A percentile compares a stretch with the other conserved stretches of the same genome.
Conservation (phyloP, 768 basidiomycete genomes). For the Suillus fuscotomentosus region DNA sequence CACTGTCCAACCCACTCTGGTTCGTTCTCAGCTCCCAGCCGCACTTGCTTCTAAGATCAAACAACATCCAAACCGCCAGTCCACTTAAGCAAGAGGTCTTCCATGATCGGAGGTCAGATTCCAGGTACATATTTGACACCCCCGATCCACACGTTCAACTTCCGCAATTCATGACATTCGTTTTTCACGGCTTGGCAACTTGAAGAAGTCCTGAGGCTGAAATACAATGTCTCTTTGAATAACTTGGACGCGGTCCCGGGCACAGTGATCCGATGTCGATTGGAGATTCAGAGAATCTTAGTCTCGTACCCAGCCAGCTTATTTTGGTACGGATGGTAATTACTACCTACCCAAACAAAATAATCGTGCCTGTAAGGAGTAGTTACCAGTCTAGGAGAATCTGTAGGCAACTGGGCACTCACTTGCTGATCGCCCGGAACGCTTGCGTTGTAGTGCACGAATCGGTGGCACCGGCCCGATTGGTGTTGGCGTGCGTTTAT, state of each 20-base stretch:
- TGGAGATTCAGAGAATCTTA: neutral
- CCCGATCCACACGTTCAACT: neutral
- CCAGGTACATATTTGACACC: neutral
- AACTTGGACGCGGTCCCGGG: neutral
- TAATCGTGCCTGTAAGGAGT: neutral
- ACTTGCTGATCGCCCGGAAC: neutral
- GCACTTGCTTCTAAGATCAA: slow-evolving; percentile 22
- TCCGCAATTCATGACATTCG: neutral
- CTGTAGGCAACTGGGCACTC: neutral
- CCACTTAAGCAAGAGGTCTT: neutral
- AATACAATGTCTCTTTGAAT: neutral
- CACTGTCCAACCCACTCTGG: slow-evolving; percentile 23
- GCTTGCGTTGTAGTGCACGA: neutral
- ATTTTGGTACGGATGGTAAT: neutral
- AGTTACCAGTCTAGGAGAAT: neutral
- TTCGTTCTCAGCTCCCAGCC: slow-evolving; percentile 8
- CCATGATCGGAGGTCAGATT: neutral
- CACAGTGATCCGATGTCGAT: neutral
- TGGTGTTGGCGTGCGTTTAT: no score
- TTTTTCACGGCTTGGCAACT: neutral
- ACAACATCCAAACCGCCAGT: neutral
- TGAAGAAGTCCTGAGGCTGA: neutral
- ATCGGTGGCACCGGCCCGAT: no score
- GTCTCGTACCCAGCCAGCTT: neutral
- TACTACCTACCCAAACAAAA: neutral